phyloP scores from a whole-genome alignment of 1,284 basidiomycete species.

The Inonotus obliquus region DNA sequence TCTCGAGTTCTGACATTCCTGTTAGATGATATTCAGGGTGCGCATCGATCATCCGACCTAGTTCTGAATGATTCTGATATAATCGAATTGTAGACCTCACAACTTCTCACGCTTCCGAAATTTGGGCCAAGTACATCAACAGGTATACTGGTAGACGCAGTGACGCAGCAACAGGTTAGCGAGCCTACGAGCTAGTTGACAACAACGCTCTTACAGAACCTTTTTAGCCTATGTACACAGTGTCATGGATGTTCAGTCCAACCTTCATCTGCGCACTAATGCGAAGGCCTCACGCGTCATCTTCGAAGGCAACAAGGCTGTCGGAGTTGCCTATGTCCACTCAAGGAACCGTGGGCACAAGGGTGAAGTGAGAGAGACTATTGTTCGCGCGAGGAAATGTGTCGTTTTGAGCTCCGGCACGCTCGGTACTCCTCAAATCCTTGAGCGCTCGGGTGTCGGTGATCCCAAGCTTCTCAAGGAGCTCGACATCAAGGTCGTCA shows the following conservation, averaged over 20 bases:
- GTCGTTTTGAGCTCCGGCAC: slow-evolving; percentile 65
- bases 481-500: slow-evolving; percentile 55
- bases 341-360: slow-evolving; percentile 52
- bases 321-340: slow-evolving; percentile 66
- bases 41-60: background rate
- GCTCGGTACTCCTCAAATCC: slow-evolving; percentile 63
- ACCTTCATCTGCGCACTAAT: slow-evolving; percentile 59
- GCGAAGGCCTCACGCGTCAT: slow-evolving; percentile 64
- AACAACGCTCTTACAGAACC: background rate
- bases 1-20: background rate
- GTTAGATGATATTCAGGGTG: slow-evolving; percentile 62
- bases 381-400: slow-evolving; percentile 57
- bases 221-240: slow-evolving; percentile 60
- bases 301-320: slow-evolving; percentile 67
- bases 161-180: slow-evolving; percentile 61
- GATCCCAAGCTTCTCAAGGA: slow-evolving; percentile 48
- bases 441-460: slow-evolving; percentile 69
- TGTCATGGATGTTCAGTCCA: slow-evolving; percentile 61
- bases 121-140: slow-evolving; percentile 77
- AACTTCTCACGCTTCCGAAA: slow-evolving; percentile 61
- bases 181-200: background rate
- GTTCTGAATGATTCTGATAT: background rate
- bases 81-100: slow-evolving; percentile 39
- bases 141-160: slow-evolving; percentile 66
- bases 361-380: slow-evolving; percentile 53